phyloP scores from a whole-genome alignment of 352 stramenopile species.

The Aphanomyces euteiches region DNA sequence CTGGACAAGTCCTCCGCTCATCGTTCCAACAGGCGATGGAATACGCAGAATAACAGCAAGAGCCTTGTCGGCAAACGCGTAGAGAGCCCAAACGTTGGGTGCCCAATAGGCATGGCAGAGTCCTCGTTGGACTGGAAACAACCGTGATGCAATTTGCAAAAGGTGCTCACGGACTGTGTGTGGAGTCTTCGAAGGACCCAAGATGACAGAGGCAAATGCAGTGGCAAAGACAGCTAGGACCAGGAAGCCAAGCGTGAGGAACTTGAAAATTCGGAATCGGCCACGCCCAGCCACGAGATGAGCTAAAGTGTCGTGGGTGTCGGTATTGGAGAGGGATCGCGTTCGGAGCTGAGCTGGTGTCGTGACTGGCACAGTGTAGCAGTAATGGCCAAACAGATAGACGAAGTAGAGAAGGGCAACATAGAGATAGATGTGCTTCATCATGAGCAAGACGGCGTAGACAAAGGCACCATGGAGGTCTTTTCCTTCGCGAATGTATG shows the following conservation, averaged over 20 bases:
- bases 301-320: constrained; percentile 65
- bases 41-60: constrained; percentile 48
- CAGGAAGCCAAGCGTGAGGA: constrained; percentile 78
- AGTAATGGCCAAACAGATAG: constrained; percentile 92
- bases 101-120: constrained; percentile 99
- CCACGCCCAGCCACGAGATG: constrained; percentile 53
- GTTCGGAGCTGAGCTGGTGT: constrained; percentile 35
- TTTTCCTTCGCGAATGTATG: constrained; percentile 68
- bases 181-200: constrained; percentile 40
- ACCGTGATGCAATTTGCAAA: constrained; percentile 84
- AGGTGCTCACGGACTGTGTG: constrained; percentile 53
- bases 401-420: constrained; percentile 95
- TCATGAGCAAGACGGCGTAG: constrained; percentile 92
- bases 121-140: constrained; percentile 96
- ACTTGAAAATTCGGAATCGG: constrained; percentile 57
- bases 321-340: constrained; percentile 67
- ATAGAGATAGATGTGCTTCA: constrained; percentile 98
- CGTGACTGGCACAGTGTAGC: constrained; percentile 41
- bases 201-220: constrained; percentile 75
- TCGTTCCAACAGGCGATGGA: constrained; percentile 49
- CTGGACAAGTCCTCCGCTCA: constrained; percentile 82
- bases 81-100: constrained; percentile 97
- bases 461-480: constrained; percentile 85
- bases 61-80: constrained; percentile 87
- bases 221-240: constrained; percentile 79